A percentile compares a stretch with the other conserved stretches of the same genome.
Evolutionary conservation across 345 rosid species (phyloP).

Genomic region (Citrus trifoliata): DNA sequence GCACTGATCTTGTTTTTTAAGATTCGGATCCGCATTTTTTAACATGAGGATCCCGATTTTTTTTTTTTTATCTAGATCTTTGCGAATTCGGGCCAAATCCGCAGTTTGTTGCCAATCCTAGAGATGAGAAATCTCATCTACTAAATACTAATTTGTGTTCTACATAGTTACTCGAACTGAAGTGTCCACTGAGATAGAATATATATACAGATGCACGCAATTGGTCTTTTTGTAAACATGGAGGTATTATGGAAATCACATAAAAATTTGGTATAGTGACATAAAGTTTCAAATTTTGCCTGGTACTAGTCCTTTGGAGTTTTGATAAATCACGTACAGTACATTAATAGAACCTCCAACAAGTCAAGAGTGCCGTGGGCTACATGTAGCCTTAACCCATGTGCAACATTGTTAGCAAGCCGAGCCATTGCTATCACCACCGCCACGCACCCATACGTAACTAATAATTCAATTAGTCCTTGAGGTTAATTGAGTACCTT

Average conservation of each 20-base stretch:
- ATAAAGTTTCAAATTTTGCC: too few relatives aligned
- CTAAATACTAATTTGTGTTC: too few relatives aligned
- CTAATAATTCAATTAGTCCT: neutral
- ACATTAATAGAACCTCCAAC: too few relatives aligned
- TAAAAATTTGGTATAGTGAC: too few relatives aligned
- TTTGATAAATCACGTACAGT: neutral
- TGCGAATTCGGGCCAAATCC: accelerated
- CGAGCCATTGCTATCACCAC: neutral
- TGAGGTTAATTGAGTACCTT: neutral
- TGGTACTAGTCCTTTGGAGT: neutral
- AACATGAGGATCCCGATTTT: accelerated
- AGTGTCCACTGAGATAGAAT: accelerated
- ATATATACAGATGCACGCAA: too few relatives aligned
- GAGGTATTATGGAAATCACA: too few relatives aligned
- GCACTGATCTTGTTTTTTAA: too few relatives aligned
- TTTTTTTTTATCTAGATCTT: too few relatives aligned
- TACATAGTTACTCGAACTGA: too few relatives aligned
- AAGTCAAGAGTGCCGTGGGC: neutral
- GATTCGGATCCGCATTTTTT: accelerated
- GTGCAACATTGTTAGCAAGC: neutral
- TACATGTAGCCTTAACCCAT: neutral
- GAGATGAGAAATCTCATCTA: accelerated
- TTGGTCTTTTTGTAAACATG: too few relatives aligned
- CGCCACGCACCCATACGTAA: neutral
- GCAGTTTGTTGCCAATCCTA: too few relatives aligned